These are phyloP conservation scores for Lecanicillium sp. DNA, from an alignment of 2,329 filamentous ascomycete genomes.

Conservation along the genomic window DNA sequence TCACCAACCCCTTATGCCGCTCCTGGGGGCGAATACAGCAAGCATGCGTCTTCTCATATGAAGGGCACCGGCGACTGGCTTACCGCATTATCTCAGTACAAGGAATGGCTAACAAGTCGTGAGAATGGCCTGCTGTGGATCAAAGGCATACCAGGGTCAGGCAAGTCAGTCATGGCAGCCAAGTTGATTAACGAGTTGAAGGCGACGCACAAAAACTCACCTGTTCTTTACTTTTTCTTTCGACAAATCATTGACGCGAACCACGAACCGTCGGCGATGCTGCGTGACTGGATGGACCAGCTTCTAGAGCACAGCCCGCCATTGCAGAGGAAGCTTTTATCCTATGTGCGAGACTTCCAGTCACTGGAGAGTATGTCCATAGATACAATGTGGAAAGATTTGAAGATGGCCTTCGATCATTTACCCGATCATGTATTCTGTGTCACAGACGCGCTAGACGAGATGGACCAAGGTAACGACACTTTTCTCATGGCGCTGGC, in stretches of 20 bases:
- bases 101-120: conserved; percentile 15
- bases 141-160: conserved; percentile 32
- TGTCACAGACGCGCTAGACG: conserved; percentile 40
- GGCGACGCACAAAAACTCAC: conserved; percentile 10
- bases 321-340: conserved; percentile 26
- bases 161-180: conserved; percentile 32
- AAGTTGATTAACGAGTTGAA: conserved; percentile 17
- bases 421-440: conserved; percentile 28
- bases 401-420: conserved; percentile 16
- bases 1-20: conserved; percentile 23
- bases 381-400: conserved; percentile 4
- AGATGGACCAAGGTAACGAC: conserved; percentile 36
- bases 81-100: conserved; percentile 14
- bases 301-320: conserved; percentile 24
- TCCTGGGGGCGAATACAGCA: conserved; percentile 23
- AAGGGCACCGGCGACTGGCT: conserved; percentile 20
- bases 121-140: conserved; percentile 25
- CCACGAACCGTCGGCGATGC: conserved; percentile 22
- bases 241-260: conserved; percentile 33
- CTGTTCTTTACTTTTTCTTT: conserved; percentile 35
- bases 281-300: conserved; percentile 32
- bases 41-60: conserved; percentile 20
- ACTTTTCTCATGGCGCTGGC: conserved; percentile 29
- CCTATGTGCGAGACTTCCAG: conserved; percentile 18
- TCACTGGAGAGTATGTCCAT: not conserved